phyloP scores from a whole-genome alignment of 768 basidiomycete genomes.

The Panellus pusillus region DNA sequence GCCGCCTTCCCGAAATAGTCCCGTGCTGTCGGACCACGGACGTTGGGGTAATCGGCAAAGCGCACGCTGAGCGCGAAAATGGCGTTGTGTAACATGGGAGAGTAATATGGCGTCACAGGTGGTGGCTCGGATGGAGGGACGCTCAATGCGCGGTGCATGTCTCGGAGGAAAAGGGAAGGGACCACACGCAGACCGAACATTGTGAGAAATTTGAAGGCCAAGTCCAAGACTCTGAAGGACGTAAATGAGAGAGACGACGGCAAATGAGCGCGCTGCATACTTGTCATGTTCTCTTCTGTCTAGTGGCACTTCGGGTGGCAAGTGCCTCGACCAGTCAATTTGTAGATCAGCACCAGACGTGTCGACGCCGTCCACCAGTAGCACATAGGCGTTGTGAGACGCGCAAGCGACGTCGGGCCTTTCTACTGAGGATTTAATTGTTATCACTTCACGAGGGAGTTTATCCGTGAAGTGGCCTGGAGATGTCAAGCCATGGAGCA shows the following conservation, averaged over 20 bases:
- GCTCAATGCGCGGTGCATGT: slow-evolving; percentile 38
- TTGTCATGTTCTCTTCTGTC: slow-evolving; percentile 15
- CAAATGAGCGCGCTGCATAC: not conserved
- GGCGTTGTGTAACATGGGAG: slow-evolving; percentile 54
- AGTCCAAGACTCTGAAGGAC: slow-evolving; percentile 32
- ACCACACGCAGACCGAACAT: slow-evolving; percentile 40
- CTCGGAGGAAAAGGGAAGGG: slow-evolving; percentile 39
- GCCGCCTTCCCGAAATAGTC: slow-evolving; percentile 17
- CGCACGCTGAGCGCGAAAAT: slow-evolving; percentile 30
- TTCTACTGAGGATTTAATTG: not conserved
- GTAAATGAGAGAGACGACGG: slow-evolving; percentile 16
- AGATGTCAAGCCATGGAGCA: slow-evolving; percentile 6
- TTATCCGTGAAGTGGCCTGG: slow-evolving; percentile 1
- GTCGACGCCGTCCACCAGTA: slow-evolving; percentile 1
- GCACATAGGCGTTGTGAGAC: slow-evolving; percentile 4
- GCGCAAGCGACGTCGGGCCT: not conserved
- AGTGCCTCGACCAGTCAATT: slow-evolving; percentile 12
- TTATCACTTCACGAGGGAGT: not conserved
- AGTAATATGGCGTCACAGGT: slow-evolving; percentile 43
- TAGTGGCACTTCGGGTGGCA: not conserved
- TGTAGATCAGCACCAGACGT: not conserved
- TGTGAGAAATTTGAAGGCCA: slow-evolving; percentile 41
- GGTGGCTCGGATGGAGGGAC: slow-evolving; percentile 27
- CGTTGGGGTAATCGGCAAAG: slow-evolving; percentile 22
- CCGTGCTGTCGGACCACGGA: slow-evolving; percentile 17